phyloP scores from a whole-genome alignment of 306 rosid genomes.

The Prunus armeniaca region DNA sequence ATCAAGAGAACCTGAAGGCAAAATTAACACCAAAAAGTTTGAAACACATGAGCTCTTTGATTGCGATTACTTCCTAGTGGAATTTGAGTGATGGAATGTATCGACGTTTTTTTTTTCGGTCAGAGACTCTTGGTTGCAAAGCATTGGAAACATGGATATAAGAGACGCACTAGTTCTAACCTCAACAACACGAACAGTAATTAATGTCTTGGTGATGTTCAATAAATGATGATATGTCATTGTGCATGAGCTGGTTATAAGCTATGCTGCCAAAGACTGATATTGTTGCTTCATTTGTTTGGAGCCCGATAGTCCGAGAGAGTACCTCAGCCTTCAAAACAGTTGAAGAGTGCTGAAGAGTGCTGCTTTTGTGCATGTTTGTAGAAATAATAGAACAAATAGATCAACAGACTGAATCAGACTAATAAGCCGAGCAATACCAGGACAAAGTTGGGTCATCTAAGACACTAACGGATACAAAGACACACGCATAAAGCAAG shows the following conservation, averaged over 20 bases:
- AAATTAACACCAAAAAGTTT: background rate
- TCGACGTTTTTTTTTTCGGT: background rate
- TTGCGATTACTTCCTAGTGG: background rate
- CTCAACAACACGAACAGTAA: background rate
- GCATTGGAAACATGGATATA: background rate
- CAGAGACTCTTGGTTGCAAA: too few species aligned
- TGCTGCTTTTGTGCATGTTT: background rate
- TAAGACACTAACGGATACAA: background rate
- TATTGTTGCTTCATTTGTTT: background rate
- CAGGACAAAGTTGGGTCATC: background rate
- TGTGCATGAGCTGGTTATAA: background rate
- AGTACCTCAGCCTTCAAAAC: conserved; percentile 3
- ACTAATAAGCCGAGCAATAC: background rate
- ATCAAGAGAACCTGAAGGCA: background rate
- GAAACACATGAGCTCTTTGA: background rate
- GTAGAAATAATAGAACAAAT: background rate
- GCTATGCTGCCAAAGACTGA: background rate
- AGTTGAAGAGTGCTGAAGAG: background rate
- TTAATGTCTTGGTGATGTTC: background rate
- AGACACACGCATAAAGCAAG: background rate
- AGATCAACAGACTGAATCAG: background rate
- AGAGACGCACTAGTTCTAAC: background rate
- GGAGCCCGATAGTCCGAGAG: background rate
- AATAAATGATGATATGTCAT: background rate
- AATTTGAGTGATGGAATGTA: background rate